Evolutionary conservation across 2,329 filamentous ascomycete species (phyloP).

Genomic region (Dactylellina cionopaga): DNA sequence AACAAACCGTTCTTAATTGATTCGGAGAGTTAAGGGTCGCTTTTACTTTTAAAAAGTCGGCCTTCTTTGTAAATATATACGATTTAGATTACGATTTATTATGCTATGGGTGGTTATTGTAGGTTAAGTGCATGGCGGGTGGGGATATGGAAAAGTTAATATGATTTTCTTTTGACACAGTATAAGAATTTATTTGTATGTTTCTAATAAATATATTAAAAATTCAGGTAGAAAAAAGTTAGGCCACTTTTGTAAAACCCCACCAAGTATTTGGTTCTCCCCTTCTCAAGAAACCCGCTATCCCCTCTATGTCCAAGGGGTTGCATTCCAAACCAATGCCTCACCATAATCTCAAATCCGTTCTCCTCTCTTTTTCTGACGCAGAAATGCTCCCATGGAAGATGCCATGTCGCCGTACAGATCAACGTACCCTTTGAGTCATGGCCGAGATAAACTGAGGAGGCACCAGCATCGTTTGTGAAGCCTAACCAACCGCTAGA

Average conservation of each 20-base stretch:
- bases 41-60: not conserved
- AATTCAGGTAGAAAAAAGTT: not conserved
- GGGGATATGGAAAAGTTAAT: constrained; percentile 41
- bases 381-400: constrained; percentile 31
- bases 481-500: constrained; percentile 40
- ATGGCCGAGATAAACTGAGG: constrained; percentile 17
- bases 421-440: not conserved
- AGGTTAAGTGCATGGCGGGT: constrained; percentile 13
- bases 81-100: constrained; percentile 9
- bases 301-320: constrained; percentile 11
- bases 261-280: constrained; percentile 4
- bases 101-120: constrained; percentile 25
- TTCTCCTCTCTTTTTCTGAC: constrained; percentile 22
- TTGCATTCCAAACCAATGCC: constrained; percentile 20
- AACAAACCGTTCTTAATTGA: not conserved
- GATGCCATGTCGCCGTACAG: constrained; percentile 9
- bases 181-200: not conserved
- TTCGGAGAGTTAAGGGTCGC: constrained; percentile 50
- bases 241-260: constrained; percentile 19
- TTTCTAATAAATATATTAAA: not conserved
- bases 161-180: not conserved
- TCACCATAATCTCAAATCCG: constrained; percentile 30
- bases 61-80: constrained; percentile 24
- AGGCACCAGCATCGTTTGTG: constrained; percentile 20
- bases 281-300: not conserved